Percentiles rank a stretch among this genome's conserved stretches.
Evolutionary conservation across 371 early-diverging fungal species (phyloP).

Genomic region (Lichtheimia hyalospora): DNA sequence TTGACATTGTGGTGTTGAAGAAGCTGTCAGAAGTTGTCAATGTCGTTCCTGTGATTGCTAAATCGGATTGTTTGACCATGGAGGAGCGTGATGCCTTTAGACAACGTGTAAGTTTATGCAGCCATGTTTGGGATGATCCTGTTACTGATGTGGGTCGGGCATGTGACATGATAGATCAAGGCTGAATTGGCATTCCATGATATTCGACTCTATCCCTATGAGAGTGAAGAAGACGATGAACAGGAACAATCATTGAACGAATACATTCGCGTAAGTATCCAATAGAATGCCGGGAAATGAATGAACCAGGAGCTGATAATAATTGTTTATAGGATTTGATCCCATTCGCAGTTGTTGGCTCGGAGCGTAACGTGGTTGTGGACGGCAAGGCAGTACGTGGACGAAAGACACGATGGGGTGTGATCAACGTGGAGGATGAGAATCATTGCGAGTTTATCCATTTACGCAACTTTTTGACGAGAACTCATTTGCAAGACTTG

Average conservation of each 20-base stretch:
- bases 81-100: constrained; percentile 74
- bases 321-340: constrained; percentile 54
- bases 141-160: neutral
- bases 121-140: too few species aligned
- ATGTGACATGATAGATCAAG: constrained; percentile 54
- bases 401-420: constrained; percentile 68
- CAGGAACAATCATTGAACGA: constrained; percentile 72
- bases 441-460: constrained; percentile 76
- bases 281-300: neutral
- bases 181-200: constrained; percentile 90
- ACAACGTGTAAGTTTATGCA: constrained; percentile 42
- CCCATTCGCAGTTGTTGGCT: constrained; percentile 86
- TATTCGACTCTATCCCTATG: constrained; percentile 84
- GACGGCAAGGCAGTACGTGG: constrained; percentile 78
- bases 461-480: constrained; percentile 81
- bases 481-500: constrained; percentile 79
- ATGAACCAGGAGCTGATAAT: neutral
- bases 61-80: constrained; percentile 77
- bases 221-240: constrained; percentile 79
- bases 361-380: constrained; percentile 77
- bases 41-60: constrained; percentile 82
- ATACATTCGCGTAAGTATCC: constrained; percentile 53
- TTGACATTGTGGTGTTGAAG: constrained; percentile 70
- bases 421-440: constrained; percentile 69
- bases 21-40: constrained; percentile 69